Evolutionary conservation across 2,329 filamentous ascomycete genomes (phyloP).

Genomic region (Phoma herbarum): DNA sequence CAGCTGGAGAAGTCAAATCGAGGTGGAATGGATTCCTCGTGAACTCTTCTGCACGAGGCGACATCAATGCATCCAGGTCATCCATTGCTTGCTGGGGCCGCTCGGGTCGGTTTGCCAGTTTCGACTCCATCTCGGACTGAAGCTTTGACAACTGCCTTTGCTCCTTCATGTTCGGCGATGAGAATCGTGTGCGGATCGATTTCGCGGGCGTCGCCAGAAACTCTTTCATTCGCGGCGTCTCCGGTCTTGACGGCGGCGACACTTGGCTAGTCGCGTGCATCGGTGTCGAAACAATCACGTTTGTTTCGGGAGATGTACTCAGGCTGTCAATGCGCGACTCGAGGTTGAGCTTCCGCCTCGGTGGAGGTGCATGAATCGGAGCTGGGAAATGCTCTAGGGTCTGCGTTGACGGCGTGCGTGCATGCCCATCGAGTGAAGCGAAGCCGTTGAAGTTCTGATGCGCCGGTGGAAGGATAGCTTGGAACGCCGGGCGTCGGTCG

Average conservation of each 20-base stretch:
- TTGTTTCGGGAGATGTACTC: slow-evolving; percentile 30
- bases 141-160: slow-evolving; percentile 51
- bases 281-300: slow-evolving; percentile 22
- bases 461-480: slow-evolving; percentile 48
- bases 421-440: slow-evolving; percentile 47
- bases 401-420: slow-evolving; percentile 35
- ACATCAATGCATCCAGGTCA: slow-evolving; percentile 68
- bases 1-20: slow-evolving; percentile 36
- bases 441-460: slow-evolving; percentile 47
- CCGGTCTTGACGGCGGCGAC: slow-evolving; percentile 26
- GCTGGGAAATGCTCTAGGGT: slow-evolving; percentile 23
- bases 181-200: slow-evolving; percentile 49
- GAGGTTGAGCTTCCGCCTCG: slow-evolving; percentile 21
- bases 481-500: slow-evolving; percentile 46
- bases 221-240: slow-evolving; percentile 25
- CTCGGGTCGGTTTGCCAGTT: slow-evolving; percentile 42
- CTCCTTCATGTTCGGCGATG: slow-evolving; percentile 51
- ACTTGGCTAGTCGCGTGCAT: slow-evolving; percentile 18
- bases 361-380: slow-evolving; percentile 21
- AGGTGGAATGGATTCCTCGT: slow-evolving; percentile 62
- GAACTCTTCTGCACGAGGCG: slow-evolving; percentile 76
- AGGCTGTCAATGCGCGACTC: slow-evolving; percentile 38
- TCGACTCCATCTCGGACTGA: slow-evolving; percentile 52
- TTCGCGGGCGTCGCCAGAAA: slow-evolving; percentile 45
- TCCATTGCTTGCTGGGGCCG: slow-evolving; percentile 42